A percentile compares a stretch with the other conserved stretches of the same genome.
Evolutionary conservation across 1,284 basidiomycete species (phyloP).

Genomic region (Microbotryum intermedium): DNA sequence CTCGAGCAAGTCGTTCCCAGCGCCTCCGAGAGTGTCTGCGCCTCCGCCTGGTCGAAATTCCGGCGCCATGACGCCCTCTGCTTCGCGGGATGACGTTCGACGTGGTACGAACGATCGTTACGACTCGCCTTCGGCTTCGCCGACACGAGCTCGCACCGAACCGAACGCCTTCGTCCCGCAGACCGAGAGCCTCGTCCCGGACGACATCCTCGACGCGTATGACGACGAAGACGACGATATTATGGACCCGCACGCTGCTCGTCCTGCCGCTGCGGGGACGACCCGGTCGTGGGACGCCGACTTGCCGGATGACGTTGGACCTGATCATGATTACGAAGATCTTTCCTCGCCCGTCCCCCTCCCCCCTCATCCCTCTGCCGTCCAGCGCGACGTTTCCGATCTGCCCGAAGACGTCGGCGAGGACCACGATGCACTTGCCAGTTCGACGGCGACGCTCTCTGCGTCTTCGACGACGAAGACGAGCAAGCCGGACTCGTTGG

Average conservation of each 20-base stretch:
- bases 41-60: background rate
- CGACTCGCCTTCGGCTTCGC: background rate
- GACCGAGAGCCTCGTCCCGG: conserved; percentile 13
- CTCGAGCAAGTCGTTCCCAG: background rate
- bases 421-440: background rate
- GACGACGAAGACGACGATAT: conserved; percentile 5
- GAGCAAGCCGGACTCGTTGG: too few relatives aligned
- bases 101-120: background rate
- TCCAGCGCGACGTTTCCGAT: background rate
- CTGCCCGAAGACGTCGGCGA: conserved; percentile 11
- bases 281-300: too few relatives aligned
- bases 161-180: conserved; percentile 16
- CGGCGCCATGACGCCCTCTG: background rate
- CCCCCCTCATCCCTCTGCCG: too few relatives aligned
- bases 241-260: background rate
- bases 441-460: too few relatives aligned
- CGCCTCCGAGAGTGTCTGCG: background rate
- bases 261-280: background rate
- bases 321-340: too few relatives aligned
- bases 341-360: too few relatives aligned
- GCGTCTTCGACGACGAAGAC: conserved; percentile 5
- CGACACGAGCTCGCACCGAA: background rate
- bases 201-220: conserved; percentile 16
- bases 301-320: too few relatives aligned
- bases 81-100: too few relatives aligned